Percentiles rank a stretch among this genome's conserved stretches.
Evolutionary conservation across 306 rosid genomes (phyloP).

Genomic region (Cucurbita argyrosperma): DNA sequence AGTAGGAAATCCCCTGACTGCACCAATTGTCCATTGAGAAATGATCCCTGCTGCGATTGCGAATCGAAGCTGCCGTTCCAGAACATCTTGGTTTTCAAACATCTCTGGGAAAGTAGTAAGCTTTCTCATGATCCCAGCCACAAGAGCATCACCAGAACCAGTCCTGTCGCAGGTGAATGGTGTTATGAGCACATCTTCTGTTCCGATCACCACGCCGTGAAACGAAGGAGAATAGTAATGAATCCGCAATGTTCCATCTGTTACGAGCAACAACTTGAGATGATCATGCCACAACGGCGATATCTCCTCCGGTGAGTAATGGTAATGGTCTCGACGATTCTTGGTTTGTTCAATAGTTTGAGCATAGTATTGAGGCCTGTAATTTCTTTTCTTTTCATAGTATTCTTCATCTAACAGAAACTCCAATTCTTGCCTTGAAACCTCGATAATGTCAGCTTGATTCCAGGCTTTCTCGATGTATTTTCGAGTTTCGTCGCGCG

Average conservation of each 20-base stretch:
- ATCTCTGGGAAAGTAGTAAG: constrained; percentile 67
- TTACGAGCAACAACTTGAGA: constrained; percentile 58
- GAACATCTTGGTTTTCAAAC: constrained; percentile 52
- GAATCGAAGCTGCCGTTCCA: constrained; percentile 78
- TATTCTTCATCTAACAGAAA: constrained; percentile 76
- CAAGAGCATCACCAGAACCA: constrained; percentile 94
- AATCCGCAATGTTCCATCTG: constrained; percentile 69
- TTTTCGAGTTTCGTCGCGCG: constrained; percentile 51
- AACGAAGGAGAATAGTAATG: constrained; percentile 73
- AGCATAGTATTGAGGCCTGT: constrained; percentile 70
- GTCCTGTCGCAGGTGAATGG: constrained; percentile 92
- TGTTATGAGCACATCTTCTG: constrained; percentile 88
- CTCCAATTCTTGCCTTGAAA: constrained; percentile 71
- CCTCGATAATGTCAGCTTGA: constrained; percentile 60
- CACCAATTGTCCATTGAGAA: constrained; percentile 94
- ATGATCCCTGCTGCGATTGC: constrained; percentile 84
- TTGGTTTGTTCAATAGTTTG: constrained; percentile 59
- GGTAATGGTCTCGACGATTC: constrained; percentile 55
- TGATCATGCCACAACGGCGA: constrained; percentile 64
- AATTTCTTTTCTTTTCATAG: constrained; percentile 52
- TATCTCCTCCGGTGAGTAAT: constrained; percentile 62
- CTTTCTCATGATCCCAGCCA: constrained; percentile 79
- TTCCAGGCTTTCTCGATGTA: constrained; percentile 65
- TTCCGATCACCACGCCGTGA: constrained; percentile 66
- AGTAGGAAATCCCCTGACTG: constrained; percentile 71